Evolutionary conservation across 768 basidiomycete genomes (phyloP).

Genomic region (Boletus subcaerulescens): DNA sequence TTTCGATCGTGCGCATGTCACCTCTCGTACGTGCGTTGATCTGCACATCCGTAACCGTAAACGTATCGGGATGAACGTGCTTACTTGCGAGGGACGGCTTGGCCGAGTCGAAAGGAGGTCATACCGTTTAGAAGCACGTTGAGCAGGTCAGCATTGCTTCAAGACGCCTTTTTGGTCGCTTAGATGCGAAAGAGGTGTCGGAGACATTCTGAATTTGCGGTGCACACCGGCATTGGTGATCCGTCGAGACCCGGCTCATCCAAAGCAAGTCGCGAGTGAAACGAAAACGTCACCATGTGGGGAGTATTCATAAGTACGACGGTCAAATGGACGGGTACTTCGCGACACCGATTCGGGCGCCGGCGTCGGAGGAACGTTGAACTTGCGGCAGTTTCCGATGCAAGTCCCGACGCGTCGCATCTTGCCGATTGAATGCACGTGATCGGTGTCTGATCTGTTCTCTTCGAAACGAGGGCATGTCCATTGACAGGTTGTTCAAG

Average conservation of each 20-base stretch:
- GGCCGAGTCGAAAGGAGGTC: too few species aligned
- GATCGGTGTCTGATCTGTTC: not conserved
- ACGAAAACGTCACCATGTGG: not conserved
- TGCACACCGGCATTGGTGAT: slow-evolving; percentile 1
- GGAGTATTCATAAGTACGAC: not conserved
- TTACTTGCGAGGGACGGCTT: too few species aligned
- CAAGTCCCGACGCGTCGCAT: not conserved
- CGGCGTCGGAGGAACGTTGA: too few species aligned
- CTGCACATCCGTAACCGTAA: not conserved
- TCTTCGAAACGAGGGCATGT: slow-evolving; percentile 3
- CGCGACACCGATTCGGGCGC: too few species aligned
- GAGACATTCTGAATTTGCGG: not conserved
- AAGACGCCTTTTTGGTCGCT: too few species aligned
- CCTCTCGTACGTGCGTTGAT: not conserved
- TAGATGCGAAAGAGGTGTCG: not conserved
- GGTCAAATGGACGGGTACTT: not conserved
- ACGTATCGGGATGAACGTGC: too few species aligned
- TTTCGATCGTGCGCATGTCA: not conserved
- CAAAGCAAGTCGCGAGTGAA: not conserved
- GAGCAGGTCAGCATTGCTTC: too few species aligned
- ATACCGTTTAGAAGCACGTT: too few species aligned
- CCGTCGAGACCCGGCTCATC: slow-evolving; percentile 2
- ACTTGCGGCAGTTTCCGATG: not conserved
- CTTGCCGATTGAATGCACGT: not conserved
- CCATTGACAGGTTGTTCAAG: not conserved